Evolutionary conservation across 1,139 yeast species (phyloP).

Genomic region (Magnusiomyces paraingens): DNA sequence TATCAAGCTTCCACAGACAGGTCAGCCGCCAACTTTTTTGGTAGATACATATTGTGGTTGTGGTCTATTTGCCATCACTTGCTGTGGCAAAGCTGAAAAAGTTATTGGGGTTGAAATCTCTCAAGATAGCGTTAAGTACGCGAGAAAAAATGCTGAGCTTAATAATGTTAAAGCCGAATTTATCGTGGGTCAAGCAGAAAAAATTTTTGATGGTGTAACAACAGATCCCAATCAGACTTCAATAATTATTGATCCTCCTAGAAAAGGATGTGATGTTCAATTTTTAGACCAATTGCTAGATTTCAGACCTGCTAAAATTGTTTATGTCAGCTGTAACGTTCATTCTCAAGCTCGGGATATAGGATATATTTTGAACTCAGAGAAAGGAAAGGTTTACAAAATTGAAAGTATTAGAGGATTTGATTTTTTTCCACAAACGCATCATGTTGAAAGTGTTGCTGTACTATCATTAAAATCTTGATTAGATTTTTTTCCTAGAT

Average conservation of each 20-base stretch:
- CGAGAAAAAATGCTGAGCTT: conserved; percentile 67
- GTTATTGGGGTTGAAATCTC: conserved; percentile 94
- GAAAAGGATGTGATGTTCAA: conserved; percentile 91
- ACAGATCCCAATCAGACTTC: conserved; percentile 71
- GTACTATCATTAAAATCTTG: conserved; percentile 43
- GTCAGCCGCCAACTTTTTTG: conserved; percentile 48
- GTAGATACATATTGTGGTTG: conserved; percentile 99
- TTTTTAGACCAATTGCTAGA: conserved; percentile 79
- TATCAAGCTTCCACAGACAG: conserved; percentile 41
- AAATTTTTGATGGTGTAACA: conserved; percentile 71
- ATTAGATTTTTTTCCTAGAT: background rate
- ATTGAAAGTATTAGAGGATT: conserved; percentile 87
- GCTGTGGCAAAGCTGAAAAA: conserved; percentile 68
- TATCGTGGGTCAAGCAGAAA: conserved; percentile 88
- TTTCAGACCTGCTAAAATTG: conserved; percentile 77
- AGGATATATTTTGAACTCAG: conserved; percentile 71
- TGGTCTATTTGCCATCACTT: conserved; percentile 84
- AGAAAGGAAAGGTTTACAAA: conserved; percentile 41
- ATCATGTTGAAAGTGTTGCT: conserved; percentile 94
- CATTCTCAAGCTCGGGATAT: conserved; percentile 96
- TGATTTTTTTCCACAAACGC: conserved; percentile 97
- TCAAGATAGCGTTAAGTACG: conserved; percentile 85
- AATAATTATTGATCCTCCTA: conserved; percentile 91
- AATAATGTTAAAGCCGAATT: conserved; percentile 76
- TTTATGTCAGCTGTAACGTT: conserved; percentile 92